A percentile compares a stretch with the other conserved stretches of the same genome.
Conservation (phyloP, 2,329 filamentous ascomycete genomes). For the Blumeriella jaapii region DNA sequence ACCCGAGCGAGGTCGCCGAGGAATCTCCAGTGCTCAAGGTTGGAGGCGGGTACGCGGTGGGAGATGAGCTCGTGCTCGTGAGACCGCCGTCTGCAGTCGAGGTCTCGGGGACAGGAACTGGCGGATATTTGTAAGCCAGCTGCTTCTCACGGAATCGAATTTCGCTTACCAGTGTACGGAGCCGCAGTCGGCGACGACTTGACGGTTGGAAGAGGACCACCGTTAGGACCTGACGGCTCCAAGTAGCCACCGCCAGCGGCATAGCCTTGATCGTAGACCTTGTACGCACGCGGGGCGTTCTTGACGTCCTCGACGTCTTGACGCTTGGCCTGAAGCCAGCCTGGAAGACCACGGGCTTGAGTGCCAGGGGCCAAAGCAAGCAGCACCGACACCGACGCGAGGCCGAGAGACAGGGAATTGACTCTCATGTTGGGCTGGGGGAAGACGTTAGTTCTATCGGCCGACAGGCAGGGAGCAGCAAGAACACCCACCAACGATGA, state of each 20-base stretch:
- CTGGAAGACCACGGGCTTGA: constrained; percentile 14
- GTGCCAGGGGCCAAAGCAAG: constrained; percentile 13
- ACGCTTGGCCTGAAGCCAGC: constrained; percentile 17
- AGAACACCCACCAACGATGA: not conserved
- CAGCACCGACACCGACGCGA: constrained; percentile 14
- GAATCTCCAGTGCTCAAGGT: not conserved
- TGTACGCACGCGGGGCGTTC: constrained; percentile 18
- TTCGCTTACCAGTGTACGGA: not conserved
- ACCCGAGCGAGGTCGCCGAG: no score
- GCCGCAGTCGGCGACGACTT: not conserved
- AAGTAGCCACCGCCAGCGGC: constrained; percentile 18
- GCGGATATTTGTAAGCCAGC: not conserved
- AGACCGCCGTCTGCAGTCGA: constrained; percentile 3
- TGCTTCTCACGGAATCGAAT: not conserved
- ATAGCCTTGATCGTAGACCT: constrained; percentile 14
- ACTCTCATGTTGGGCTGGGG: constrained; percentile 22
- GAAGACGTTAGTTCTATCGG: constrained; percentile 8
- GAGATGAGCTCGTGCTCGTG: constrained; percentile 4
- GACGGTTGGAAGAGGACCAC: constrained; percentile 22
- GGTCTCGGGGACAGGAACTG: not conserved
- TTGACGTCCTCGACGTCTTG: constrained; percentile 9
- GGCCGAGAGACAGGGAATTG: constrained; percentile 7
- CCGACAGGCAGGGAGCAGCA: not conserved
- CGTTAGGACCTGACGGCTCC: constrained; percentile 17
- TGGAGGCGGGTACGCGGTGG: constrained; percentile 5